phyloP scores from a whole-genome alignment of 2,329 filamentous ascomycete species.

The Atkinsonella texensis region DNA sequence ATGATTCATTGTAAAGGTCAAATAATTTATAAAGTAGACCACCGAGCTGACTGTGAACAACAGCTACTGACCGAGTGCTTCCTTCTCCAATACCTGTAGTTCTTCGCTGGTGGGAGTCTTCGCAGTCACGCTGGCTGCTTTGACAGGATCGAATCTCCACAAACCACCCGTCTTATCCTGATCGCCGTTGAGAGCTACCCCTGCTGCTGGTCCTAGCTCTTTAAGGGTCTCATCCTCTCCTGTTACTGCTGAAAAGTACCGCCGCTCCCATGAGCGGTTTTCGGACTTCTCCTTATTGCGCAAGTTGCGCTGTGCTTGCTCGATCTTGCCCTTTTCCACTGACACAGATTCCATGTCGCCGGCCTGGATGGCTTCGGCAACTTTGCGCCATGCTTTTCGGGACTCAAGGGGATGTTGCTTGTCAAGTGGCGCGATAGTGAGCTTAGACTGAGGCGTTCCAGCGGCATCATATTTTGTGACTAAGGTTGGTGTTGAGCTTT shows the following conservation, averaged over 20 bases:
- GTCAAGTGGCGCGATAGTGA: slow-evolving; percentile 60
- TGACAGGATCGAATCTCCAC: slow-evolving; percentile 44
- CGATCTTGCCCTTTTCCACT: slow-evolving; percentile 75
- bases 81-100: slow-evolving; percentile 31
- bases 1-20: too few relatives aligned
- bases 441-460: slow-evolving; percentile 46
- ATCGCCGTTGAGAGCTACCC: slow-evolving; percentile 39
- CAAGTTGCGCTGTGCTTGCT: slow-evolving; percentile 69
- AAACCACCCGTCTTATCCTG: slow-evolving; percentile 48
- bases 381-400: slow-evolving; percentile 75
- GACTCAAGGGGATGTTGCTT: slow-evolving; percentile 81
- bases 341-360: slow-evolving; percentile 77
- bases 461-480: slow-evolving; percentile 51
- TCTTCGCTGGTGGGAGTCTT: slow-evolving; percentile 27
- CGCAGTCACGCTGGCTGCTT: slow-evolving; percentile 26
- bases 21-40: not conserved
- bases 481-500: slow-evolving; percentile 34
- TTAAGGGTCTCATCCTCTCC: slow-evolving; percentile 33
- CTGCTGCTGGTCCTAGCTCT: slow-evolving; percentile 31
- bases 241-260: slow-evolving; percentile 58
- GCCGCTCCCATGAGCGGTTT: slow-evolving; percentile 64
- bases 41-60: not conserved
- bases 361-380: slow-evolving; percentile 65
- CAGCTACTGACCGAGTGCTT: slow-evolving; percentile 27
- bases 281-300: slow-evolving; percentile 66